Conservation (phyloP, 2,329 filamentous ascomycete species). For the Verticillium dahliae region DNA sequence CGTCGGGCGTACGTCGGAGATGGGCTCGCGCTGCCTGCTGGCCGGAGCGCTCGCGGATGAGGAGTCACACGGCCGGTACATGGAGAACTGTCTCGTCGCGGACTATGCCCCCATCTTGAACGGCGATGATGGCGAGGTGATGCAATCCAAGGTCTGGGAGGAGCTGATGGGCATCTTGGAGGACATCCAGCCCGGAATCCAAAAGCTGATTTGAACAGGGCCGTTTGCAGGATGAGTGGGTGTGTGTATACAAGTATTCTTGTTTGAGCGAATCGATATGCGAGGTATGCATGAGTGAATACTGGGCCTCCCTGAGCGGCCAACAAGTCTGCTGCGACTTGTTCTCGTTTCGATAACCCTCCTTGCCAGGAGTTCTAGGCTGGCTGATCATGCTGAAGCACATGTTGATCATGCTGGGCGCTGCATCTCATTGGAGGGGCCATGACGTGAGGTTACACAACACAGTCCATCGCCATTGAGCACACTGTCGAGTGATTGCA, state of each 20-base stretch:
- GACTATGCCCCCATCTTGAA: constrained; percentile 16
- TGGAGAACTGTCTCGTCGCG: constrained; percentile 24
- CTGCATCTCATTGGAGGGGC: too few relatives aligned
- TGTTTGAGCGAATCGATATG: not conserved
- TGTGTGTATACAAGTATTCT: not conserved
- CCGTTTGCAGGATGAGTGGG: not conserved
- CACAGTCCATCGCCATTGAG: too few relatives aligned
- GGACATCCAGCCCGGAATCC: constrained; percentile 30
- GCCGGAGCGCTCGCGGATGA: constrained; percentile 27
- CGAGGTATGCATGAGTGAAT: too few relatives aligned
- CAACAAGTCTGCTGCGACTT: too few relatives aligned
- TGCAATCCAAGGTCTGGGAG: constrained; percentile 29
- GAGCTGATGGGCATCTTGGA: constrained; percentile 37
- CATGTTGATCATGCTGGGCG: too few relatives aligned
- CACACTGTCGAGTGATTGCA: not conserved
- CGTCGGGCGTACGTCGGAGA: constrained; percentile 28
- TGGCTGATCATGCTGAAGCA: too few relatives aligned
- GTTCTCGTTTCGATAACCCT: too few relatives aligned
- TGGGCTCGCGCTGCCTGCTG: constrained; percentile 31
- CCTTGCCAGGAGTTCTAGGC: too few relatives aligned
- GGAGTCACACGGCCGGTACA: constrained; percentile 29
- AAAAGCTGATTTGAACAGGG: constrained; percentile 20
- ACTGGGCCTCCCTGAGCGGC: too few relatives aligned
- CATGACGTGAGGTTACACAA: too few relatives aligned
- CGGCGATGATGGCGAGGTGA: constrained; percentile 26